Evolutionary conservation across 345 rosid species (phyloP).

Genomic region (Eucalyptus regnans): DNA sequence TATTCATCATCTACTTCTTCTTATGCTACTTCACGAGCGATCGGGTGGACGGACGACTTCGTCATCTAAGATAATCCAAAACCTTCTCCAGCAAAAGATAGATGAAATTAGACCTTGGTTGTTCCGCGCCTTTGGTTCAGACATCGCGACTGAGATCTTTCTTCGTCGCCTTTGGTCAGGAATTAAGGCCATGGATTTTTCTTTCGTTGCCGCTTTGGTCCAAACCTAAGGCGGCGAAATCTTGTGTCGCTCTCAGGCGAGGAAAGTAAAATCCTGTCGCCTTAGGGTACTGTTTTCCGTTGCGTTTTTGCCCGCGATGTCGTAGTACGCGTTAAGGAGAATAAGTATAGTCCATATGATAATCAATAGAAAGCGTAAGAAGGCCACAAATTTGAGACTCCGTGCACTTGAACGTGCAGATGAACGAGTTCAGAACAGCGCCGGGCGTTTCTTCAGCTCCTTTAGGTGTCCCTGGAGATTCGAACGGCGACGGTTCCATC

Average conservation of each 20-base stretch:
- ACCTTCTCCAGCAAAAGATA: neutral
- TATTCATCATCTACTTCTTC: neutral
- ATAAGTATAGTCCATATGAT: neutral
- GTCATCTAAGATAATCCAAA: neutral
- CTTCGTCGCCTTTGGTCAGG: neutral
- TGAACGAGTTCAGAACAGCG: neutral
- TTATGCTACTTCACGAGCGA: neutral
- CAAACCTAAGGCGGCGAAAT: neutral
- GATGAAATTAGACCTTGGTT: neutral
- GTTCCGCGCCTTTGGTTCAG: neutral
- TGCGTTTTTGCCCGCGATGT: neutral
- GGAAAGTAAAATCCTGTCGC: neutral
- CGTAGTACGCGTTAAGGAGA: neutral
- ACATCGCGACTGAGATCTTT: neutral
- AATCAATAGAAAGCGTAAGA: neutral
- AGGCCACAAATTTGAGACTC: neutral
- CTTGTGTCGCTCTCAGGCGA: neutral
- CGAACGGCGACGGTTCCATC: neutral
- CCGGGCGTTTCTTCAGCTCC: neutral
- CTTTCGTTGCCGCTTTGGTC: neutral
- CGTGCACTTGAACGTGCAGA: conserved; percentile 4
- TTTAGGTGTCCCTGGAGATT: neutral
- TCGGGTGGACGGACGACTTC: neutral
- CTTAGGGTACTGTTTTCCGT: neutral
- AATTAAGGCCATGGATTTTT: neutral